Percentiles rank a stretch among this genome's conserved stretches.
phyloP scores from a whole-genome alignment of 2,329 filamentous ascomycete genomes.

The Aspergillus melleus region DNA sequence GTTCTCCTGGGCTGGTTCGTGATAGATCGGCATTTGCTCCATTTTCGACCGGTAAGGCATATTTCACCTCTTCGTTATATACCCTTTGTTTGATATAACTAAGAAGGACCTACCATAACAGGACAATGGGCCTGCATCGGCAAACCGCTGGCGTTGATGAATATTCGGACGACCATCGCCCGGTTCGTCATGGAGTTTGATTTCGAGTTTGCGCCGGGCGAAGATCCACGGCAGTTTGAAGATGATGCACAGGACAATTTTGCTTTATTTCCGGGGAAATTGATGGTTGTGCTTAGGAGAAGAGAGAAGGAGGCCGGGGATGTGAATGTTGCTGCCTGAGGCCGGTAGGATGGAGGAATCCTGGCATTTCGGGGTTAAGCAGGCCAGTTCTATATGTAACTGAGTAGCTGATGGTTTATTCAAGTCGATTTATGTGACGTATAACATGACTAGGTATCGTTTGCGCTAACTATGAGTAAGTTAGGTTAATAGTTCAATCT shows the following conservation, averaged over 20 bases:
- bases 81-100: too few relatives aligned
- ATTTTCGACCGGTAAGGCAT: background rate
- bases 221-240: slow-evolving; percentile 34
- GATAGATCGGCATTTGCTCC: background rate
- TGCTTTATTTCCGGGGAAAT: slow-evolving; percentile 24
- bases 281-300: slow-evolving; percentile 19
- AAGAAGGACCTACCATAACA: slow-evolving; percentile 4
- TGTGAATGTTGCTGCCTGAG: background rate
- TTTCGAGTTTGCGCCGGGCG: slow-evolving; percentile 36
- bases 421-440: too few relatives aligned
- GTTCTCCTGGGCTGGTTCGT: background rate
- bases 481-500: too few relatives aligned
- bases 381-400: too few relatives aligned
- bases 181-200: slow-evolving; percentile 37
- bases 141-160: slow-evolving; percentile 37
- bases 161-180: slow-evolving; percentile 36
- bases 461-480: too few relatives aligned
- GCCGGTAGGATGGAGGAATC: background rate
- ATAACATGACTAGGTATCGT: too few relatives aligned
- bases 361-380: too few relatives aligned
- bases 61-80: too few relatives aligned
- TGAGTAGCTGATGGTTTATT: too few relatives aligned
- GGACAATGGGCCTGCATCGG: slow-evolving; percentile 40
- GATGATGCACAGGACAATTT: slow-evolving; percentile 39
- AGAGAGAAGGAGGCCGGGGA: background rate